These are phyloP conservation scores for Candida oleophila DNA, from an alignment of 805 yeast genomes.

Conservation along the genomic window DNA sequence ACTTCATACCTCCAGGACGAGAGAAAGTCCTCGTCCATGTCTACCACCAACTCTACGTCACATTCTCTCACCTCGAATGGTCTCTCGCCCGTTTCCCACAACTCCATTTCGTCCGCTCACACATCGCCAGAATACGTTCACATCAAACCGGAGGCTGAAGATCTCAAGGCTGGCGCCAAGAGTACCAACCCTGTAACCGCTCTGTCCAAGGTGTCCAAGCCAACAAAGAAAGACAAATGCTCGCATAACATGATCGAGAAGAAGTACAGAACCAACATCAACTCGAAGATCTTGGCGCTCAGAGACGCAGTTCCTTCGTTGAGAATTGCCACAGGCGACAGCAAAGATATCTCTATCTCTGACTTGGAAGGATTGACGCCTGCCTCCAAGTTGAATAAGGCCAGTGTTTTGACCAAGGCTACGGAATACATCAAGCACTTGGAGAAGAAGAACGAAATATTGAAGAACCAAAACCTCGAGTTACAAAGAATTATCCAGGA, in stretches of 20 bases:
- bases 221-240: constrained; percentile 54
- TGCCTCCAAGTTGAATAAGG: constrained; percentile 74
- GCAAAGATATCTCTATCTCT: constrained; percentile 36
- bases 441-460: constrained; percentile 55
- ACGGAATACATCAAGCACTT: constrained; percentile 76
- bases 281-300: constrained; percentile 64
- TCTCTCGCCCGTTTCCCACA: constrained; percentile 19
- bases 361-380: constrained; percentile 74
- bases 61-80: constrained; percentile 16
- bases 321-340: constrained; percentile 56
- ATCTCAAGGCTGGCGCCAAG: neutral
- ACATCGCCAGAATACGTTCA: constrained; percentile 18
- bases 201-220: constrained; percentile 35
- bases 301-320: constrained; percentile 79
- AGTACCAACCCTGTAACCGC: constrained; percentile 5
- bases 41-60: constrained; percentile 13
- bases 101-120: constrained; percentile 12
- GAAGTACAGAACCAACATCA: constrained; percentile 76
- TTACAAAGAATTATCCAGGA: constrained; percentile 36
- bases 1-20: constrained; percentile 3
- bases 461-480: constrained; percentile 46
- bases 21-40: constrained; percentile 12
- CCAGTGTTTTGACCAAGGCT: constrained; percentile 72
- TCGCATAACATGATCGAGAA: constrained; percentile 82
- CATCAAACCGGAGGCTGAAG: constrained; percentile 9